Evolutionary conservation across 768 basidiomycete species (phyloP).

Genomic region (Podaxis sp.): DNA sequence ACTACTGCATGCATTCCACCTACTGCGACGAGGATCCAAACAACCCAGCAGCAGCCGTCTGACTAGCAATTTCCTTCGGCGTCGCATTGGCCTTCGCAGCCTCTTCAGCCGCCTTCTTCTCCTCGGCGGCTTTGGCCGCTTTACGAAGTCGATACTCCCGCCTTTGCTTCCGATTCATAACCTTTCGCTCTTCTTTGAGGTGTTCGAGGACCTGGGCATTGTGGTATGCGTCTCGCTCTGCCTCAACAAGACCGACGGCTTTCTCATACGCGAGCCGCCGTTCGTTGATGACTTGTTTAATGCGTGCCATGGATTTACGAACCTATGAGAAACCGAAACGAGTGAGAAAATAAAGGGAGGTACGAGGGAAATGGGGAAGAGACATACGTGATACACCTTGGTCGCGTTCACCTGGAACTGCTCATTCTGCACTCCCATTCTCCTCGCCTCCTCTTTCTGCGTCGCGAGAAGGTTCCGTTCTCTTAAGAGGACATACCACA

Average conservation of each 20-base stretch:
- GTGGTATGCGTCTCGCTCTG: conserved; percentile 29
- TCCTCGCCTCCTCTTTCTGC: conserved; percentile 75
- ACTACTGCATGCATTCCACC: no score
- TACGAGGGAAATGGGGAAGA: not conserved
- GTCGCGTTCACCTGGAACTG: conserved; percentile 30
- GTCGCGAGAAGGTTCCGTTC: conserved; percentile 92
- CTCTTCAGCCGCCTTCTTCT: not conserved
- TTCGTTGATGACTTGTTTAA: conserved; percentile 91
- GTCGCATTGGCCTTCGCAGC: not conserved
- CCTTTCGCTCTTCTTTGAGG: conserved; percentile 7
- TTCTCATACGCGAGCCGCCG: conserved; percentile 82
- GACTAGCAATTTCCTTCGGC: conserved; percentile 16
- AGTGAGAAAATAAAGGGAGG: not conserved
- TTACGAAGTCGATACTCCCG: not conserved
- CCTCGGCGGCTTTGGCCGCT: not conserved
- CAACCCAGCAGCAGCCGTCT: conserved; percentile 23
- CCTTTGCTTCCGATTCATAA: not conserved
- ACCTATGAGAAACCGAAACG: conserved; percentile 46
- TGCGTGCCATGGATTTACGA: conserved; percentile 95
- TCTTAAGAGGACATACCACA: conserved; percentile 90
- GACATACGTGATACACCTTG: conserved; percentile 47
- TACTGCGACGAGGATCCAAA: conserved; percentile 17
- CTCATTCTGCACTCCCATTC: conserved; percentile 47
- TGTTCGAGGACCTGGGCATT: conserved; percentile 18
- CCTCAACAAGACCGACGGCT: conserved; percentile 47